Percentiles rank a stretch among this genome's conserved stretches.
Conservation (phyloP, 2,329 filamentous ascomycete genomes). For the Ilyonectria mors-panacis region DNA sequence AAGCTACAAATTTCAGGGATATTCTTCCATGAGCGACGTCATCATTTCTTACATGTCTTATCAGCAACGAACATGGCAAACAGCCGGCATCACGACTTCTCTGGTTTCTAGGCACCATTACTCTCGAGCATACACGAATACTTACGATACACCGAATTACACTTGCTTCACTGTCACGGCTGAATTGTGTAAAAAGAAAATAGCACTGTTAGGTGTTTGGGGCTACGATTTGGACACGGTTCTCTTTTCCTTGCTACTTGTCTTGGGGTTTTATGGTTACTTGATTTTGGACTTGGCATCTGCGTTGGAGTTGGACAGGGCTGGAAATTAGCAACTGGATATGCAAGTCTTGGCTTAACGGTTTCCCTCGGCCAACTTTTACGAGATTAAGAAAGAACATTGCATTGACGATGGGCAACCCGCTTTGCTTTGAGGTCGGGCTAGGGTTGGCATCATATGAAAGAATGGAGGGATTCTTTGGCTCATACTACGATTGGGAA, state of each 20-base stretch:
- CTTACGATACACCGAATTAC: slow-evolving; percentile 38
- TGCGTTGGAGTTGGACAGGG: not conserved
- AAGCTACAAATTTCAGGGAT: not conserved
- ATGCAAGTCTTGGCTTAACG: not conserved
- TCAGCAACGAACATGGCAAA: slow-evolving; percentile 1
- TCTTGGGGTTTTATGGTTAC: slow-evolving; percentile 34
- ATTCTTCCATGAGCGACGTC: not conserved
- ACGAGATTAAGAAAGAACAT: not conserved
- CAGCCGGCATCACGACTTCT: slow-evolving; percentile 2
- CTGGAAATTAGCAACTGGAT: not conserved
- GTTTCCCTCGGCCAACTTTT: not conserved
- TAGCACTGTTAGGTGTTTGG: slow-evolving; percentile 42
- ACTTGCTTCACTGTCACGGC: slow-evolving; percentile 13
- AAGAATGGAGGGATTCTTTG: not conserved
- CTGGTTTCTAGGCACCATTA: slow-evolving; percentile 29
- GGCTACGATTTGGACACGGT: slow-evolving; percentile 15
- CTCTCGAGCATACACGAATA: slow-evolving; percentile 39
- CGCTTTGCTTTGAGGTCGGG: slow-evolving; percentile 26
- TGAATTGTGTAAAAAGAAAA: slow-evolving; percentile 16
- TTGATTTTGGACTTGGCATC: not conserved
- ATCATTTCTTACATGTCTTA: not conserved
- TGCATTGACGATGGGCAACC: not conserved
- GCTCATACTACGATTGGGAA: not conserved
- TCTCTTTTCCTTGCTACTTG: slow-evolving; percentile 18
- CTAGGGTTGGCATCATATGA: not conserved